These are phyloP conservation scores for Helminthosporium solani DNA, from an alignment of 2,329 filamentous ascomycete species.

Conservation along the genomic window DNA sequence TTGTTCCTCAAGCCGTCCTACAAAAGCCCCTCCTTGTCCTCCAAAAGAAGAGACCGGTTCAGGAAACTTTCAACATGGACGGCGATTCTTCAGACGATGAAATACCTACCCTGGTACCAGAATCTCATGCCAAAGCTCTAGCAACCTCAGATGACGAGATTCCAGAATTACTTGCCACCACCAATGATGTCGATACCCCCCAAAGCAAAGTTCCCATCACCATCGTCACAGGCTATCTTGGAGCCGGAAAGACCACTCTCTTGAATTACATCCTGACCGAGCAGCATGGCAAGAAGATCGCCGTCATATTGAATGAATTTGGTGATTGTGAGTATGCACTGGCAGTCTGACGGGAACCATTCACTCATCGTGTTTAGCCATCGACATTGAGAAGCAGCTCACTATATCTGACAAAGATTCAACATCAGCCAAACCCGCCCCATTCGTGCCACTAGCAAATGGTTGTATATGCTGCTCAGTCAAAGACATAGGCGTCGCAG, in stretches of 20 bases:
- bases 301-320: conserved; percentile 86
- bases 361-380: conserved; percentile 54
- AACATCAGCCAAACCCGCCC: conserved; percentile 29
- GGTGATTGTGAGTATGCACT: conserved; percentile 33
- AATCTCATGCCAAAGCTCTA: conserved; percentile 21
- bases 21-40: too few species aligned
- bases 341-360: neutral
- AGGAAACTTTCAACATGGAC: conserved; percentile 13
- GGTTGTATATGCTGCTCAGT: conserved; percentile 98
- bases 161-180: conserved; percentile 29
- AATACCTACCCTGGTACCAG: conserved; percentile 53
- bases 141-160: conserved; percentile 21
- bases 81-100: conserved; percentile 33
- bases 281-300: conserved; percentile 95
- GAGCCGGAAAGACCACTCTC: conserved; percentile 91
- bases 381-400: conserved; percentile 93
- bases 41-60: neutral
- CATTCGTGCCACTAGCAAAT: conserved; percentile 91
- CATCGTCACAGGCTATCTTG: conserved; percentile 87
- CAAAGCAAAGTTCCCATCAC: conserved; percentile 75
- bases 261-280: conserved; percentile 95
- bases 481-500: conserved; percentile 92
- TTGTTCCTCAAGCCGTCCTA: neutral
- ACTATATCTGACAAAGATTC: conserved; percentile 65
- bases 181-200: conserved; percentile 56